Conservation (phyloP, 306 rosid species). For the Herpetospermum pedunculosum region DNA sequence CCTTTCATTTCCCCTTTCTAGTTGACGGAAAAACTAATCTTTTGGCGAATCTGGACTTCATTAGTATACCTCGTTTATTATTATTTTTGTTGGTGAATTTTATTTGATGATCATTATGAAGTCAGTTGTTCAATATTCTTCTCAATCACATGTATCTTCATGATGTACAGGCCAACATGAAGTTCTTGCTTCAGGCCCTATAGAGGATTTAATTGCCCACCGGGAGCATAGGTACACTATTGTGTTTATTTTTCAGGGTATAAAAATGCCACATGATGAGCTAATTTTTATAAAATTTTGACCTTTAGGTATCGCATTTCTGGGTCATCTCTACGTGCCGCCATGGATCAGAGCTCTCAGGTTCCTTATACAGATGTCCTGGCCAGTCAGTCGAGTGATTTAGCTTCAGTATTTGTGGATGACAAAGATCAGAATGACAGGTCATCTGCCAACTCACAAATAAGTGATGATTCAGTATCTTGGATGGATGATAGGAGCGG, state of each 20-base stretch:
- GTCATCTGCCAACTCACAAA: conserved; percentile 30
- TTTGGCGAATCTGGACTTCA: background rate
- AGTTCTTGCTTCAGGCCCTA: conserved; percentile 99
- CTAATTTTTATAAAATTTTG: conserved; percentile 18
- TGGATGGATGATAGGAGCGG: conserved; percentile 78
- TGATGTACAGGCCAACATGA: conserved; percentile 72
- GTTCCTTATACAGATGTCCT: conserved; percentile 55
- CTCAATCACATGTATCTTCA: background rate
- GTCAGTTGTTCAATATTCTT: background rate
- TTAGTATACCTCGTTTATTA: background rate
- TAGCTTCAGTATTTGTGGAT: conserved; percentile 31
- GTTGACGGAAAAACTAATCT: background rate
- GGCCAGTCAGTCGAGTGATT: conserved; percentile 48
- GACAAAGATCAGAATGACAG: conserved; percentile 61
- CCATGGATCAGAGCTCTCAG: conserved; percentile 99
- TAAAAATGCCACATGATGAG: conserved; percentile 10
- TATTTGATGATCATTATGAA: background rate
- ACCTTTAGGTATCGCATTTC: conserved; percentile 83
- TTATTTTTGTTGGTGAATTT: background rate
- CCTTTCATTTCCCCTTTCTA: background rate
- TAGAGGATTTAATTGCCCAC: conserved; percentile 95
- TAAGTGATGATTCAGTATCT: conserved; percentile 42
- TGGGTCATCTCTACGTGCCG: conserved; percentile 96
- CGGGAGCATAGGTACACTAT: conserved; percentile 80
- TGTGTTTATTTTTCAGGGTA: conserved; percentile 8